Percentiles rank a stretch among this genome's conserved stretches.
phyloP scores from a whole-genome alignment of 75 land plant genomes.

The Cunninghamia lanceolata region DNA sequence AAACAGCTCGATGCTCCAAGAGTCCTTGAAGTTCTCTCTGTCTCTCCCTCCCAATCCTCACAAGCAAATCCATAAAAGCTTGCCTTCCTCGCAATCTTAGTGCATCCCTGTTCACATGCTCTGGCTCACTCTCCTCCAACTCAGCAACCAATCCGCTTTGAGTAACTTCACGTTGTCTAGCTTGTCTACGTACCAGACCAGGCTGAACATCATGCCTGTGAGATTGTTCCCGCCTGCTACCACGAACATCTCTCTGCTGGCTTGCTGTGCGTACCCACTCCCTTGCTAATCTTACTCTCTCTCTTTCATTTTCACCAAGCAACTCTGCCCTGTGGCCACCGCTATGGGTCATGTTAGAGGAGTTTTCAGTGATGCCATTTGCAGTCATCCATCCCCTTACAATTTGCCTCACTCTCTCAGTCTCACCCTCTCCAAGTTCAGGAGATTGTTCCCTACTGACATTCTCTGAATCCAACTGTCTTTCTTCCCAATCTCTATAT shows the following conservation, averaged over 20 bases:
- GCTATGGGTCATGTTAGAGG: constrained; percentile 29
- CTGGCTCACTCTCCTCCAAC: constrained; percentile 48
- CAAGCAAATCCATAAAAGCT: constrained; percentile 69
- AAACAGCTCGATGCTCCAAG: constrained; percentile 78
- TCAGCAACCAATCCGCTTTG: constrained; percentile 35
- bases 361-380: constrained; percentile 42
- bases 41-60: constrained; percentile 77
- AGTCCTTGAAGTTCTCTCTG: constrained; percentile 79
- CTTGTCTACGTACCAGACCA: constrained; percentile 29
- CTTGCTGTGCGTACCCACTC: constrained; percentile 89
- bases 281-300: constrained; percentile 85
- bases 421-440: constrained; percentile 63
- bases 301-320: constrained; percentile 86
- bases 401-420: constrained; percentile 92
- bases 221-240: constrained; percentile 10
- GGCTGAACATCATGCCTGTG: constrained; percentile 8
- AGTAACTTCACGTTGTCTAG: constrained; percentile 8
- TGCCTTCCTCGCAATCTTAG: constrained; percentile 74
- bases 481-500: constrained; percentile 39
- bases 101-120: constrained; percentile 53
- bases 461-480: constrained; percentile 33
- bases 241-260: constrained; percentile 59
- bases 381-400: constrained; percentile 72
- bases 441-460: constrained; percentile 50
- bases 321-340: constrained; percentile 49